Evolutionary conservation across 352 stramenopile genomes (phyloP).

Genomic region (Globisporangium middletonii): DNA sequence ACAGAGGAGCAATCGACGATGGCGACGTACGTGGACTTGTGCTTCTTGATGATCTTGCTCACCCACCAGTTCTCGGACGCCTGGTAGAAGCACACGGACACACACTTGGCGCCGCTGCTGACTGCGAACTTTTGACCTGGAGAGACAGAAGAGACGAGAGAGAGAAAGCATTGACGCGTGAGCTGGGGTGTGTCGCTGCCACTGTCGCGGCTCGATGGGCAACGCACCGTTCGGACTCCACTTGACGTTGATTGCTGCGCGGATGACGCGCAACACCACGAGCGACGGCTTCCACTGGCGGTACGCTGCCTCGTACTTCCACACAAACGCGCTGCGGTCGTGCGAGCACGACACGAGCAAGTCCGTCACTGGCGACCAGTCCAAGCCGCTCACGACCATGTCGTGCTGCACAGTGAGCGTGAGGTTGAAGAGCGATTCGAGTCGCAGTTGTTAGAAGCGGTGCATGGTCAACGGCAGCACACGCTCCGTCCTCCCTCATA

Average conservation of each 20-base stretch:
- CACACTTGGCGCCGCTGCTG: conserved; percentile 89
- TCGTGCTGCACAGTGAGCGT: conserved; percentile 65
- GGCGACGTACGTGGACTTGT: conserved; percentile 91
- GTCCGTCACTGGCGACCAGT: conserved; percentile 92
- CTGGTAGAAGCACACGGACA: conserved; percentile 93
- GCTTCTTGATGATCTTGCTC: conserved; percentile 95
- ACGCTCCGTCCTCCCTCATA: background rate
- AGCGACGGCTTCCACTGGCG: conserved; percentile 90
- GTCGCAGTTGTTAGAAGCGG: background rate
- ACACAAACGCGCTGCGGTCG: conserved; percentile 94
- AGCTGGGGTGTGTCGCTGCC: too few species aligned
- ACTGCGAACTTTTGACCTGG: conserved; percentile 92
- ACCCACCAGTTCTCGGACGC: conserved; percentile 93
- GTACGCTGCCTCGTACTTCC: conserved; percentile 85
- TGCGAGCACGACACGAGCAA: conserved; percentile 94
- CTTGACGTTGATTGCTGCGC: conserved; percentile 90
- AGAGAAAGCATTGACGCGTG: too few species aligned
- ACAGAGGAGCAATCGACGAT: conserved; percentile 1
- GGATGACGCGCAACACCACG: conserved; percentile 89
- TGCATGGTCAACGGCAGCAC: background rate
- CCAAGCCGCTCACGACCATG: conserved; percentile 89
- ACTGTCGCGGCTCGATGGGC: too few species aligned
- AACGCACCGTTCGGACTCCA: conserved; percentile 87
- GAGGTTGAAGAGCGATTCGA: background rate
- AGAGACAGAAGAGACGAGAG: background rate